A percentile compares a stretch with the other conserved stretches of the same genome.
These are phyloP conservation scores for Epithele typhae DNA, from an alignment of 768 basidiomycete species.

Conservation along the genomic window DNA sequence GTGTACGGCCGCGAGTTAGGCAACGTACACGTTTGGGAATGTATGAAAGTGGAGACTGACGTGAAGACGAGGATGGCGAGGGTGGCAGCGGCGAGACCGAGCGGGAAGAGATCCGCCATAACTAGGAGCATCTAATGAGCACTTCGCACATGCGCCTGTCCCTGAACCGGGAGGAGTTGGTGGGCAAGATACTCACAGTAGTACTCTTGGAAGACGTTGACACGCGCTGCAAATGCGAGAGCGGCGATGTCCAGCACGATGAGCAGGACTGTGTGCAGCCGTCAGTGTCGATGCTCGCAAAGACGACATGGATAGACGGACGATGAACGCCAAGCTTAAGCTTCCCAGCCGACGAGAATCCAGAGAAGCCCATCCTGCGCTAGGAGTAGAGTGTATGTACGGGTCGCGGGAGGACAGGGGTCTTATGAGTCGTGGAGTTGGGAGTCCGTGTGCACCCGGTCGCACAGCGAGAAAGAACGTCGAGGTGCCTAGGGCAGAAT, in stretches of 20 bases:
- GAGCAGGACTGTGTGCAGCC: conserved; percentile 32
- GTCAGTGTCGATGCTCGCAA: not conserved
- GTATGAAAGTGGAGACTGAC: conserved; percentile 29
- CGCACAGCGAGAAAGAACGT: conserved; percentile 15
- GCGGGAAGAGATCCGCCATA: conserved; percentile 57
- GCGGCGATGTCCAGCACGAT: conserved; percentile 45
- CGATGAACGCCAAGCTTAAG: too few relatives aligned
- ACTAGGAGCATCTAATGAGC: conserved; percentile 33
- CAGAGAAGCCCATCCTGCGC: conserved; percentile 8
- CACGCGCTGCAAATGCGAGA: conserved; percentile 46
- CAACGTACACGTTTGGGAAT: not conserved
- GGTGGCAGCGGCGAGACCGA: conserved; percentile 52
- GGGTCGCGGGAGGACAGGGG: not conserved
- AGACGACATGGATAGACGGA: too few relatives aligned
- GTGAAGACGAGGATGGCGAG: conserved; percentile 37
- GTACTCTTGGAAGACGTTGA: conserved; percentile 56
- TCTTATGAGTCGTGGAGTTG: too few relatives aligned
- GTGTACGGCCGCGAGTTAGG: too few relatives aligned
- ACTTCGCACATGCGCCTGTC: too few relatives aligned
- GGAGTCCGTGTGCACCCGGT: too few relatives aligned
- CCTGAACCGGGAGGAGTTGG: too few relatives aligned
- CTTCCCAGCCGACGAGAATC: conserved; percentile 22
- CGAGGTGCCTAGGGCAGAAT: too few relatives aligned
- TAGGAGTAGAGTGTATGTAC: not conserved
- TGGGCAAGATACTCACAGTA: conserved; percentile 42